Evolutionary conservation across 306 rosid genomes (phyloP).

Genomic region (Malus asiatica): DNA sequence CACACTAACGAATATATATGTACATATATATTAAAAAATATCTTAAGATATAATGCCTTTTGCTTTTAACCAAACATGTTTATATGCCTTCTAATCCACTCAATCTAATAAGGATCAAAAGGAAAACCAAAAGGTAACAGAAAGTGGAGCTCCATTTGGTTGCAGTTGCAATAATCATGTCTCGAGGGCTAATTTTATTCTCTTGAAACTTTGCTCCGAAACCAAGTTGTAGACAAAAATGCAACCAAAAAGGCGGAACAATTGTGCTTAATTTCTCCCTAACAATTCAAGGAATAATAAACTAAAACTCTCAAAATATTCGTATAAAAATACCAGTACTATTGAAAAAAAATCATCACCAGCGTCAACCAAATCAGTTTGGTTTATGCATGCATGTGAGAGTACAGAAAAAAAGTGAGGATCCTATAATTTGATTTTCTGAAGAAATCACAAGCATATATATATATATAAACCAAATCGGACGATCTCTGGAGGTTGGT

Average conservation of each 20-base stretch:
- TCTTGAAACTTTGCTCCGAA: not conserved
- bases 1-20: not conserved
- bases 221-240: not conserved
- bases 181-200: not conserved
- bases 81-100: conserved; percentile 2
- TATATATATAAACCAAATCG: not conserved
- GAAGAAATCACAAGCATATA: not conserved
- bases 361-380: no score
- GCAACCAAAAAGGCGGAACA: not conserved
- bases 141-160: not conserved
- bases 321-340: not conserved
- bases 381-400: no score
- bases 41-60: not conserved
- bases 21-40: not conserved
- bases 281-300: not conserved
- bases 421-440: not conserved
- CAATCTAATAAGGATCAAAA: not conserved
- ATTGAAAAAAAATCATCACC: no score
- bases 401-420: not conserved
- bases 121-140: not conserved
- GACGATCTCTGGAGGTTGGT: not conserved
- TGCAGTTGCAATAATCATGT: not conserved
- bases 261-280: not conserved
- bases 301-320: not conserved
- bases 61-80: not conserved